phyloP scores from a whole-genome alignment of 1,139 yeast genomes.

The Protomyces gravidus region DNA sequence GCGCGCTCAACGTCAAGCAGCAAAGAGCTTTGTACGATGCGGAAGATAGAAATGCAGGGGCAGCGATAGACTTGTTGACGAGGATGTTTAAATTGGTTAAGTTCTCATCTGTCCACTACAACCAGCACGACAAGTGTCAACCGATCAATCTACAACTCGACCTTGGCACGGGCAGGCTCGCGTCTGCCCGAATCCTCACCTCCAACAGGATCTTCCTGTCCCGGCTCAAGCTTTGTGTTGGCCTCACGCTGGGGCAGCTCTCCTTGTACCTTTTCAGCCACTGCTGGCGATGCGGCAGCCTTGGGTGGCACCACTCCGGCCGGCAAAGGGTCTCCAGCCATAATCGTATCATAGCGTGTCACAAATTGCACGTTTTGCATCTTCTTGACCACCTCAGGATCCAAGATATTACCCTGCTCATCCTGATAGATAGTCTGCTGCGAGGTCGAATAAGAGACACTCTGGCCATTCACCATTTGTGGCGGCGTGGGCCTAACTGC shows the following conservation, averaged over 20 bases:
- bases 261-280: background rate
- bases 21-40: no score
- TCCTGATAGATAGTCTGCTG: constrained; percentile 25
- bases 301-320: background rate
- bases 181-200: background rate
- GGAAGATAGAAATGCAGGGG: no score
- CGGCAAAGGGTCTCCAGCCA: background rate
- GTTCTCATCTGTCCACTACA: no score
- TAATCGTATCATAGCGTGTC: constrained; percentile 23
- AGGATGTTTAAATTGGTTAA: no score
- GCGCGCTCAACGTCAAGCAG: no score
- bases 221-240: background rate
- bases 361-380: constrained; percentile 24
- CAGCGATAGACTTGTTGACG: no score
- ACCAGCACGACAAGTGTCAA: no score
- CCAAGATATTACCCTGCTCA: constrained; percentile 20
- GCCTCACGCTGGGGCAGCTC: background rate
- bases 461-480: background rate
- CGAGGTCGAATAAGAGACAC: background rate
- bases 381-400: constrained; percentile 25
- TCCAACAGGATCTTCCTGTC: background rate
- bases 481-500: background rate
- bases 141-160: background rate
- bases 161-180: background rate
- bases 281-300: background rate